These are phyloP conservation scores for Ocimum tenuiflorum DNA, from an alignment of 257 asterid species.

Conservation along the genomic window DNA sequence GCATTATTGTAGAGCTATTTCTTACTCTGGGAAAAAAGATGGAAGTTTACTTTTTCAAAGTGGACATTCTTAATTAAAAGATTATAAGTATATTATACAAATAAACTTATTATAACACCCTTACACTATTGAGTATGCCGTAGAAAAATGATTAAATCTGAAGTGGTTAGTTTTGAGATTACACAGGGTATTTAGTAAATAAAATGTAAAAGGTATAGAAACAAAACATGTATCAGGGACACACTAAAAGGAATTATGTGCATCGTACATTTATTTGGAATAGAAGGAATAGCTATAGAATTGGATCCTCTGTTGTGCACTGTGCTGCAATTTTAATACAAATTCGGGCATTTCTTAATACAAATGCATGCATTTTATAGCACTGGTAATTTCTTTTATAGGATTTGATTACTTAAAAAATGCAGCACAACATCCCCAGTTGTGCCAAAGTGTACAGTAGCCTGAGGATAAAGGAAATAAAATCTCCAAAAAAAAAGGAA, in stretches of 20 bases:
- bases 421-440: too few species aligned
- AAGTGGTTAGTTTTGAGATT: neutral
- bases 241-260: neutral
- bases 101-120: neutral
- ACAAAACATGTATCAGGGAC: neutral
- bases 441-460: too few species aligned
- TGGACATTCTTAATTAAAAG: neutral
- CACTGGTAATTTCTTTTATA: too few species aligned
- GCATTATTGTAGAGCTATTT: too few species aligned
- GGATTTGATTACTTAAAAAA: too few species aligned
- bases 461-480: neutral
- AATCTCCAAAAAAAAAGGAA: neutral
- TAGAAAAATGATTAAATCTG: neutral
- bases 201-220: neutral
- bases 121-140: neutral
- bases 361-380: too few species aligned
- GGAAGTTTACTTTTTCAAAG: neutral
- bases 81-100: neutral
- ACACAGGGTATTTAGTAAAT: neutral
- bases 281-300: neutral
- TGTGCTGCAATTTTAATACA: too few species aligned
- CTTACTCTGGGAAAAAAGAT: neutral
- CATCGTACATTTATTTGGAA: neutral
- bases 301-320: too few species aligned
- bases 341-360: too few species aligned